Percentiles rank a stretch among this genome's conserved stretches.
Evolutionary conservation across 2,329 filamentous ascomycete species (phyloP).

Genomic region (Alternaria gansuensis): DNA sequence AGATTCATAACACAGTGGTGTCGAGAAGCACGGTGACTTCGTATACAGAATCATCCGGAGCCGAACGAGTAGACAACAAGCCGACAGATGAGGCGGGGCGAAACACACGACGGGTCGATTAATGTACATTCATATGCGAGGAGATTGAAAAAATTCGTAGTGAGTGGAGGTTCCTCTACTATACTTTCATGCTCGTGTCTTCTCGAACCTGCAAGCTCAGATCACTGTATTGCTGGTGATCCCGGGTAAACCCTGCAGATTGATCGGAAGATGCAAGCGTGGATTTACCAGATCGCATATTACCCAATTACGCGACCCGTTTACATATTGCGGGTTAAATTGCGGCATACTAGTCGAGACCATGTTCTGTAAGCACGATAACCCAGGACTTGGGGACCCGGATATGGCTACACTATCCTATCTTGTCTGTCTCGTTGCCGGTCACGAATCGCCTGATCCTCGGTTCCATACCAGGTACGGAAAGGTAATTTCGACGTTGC

Average conservation of each 20-base stretch:
- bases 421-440: conserved; percentile 12
- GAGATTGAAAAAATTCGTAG: conserved; percentile 23
- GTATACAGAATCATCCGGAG: conserved; percentile 30
- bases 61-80: conserved; percentile 7
- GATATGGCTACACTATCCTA: conserved; percentile 17
- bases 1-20: conserved; percentile 2
- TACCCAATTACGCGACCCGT: conserved; percentile 45
- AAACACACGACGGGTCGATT: conserved; percentile 25
- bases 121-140: conserved; percentile 35
- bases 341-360: conserved; percentile 45
- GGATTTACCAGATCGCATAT: conserved; percentile 38
- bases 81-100: conserved; percentile 22
- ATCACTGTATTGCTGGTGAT: conserved; percentile 24
- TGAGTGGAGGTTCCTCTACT: conserved; percentile 21
- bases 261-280: conserved; percentile 35
- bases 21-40: conserved; percentile 11
- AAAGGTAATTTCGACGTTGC: conserved; percentile 32
- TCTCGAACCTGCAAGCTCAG: conserved; percentile 21
- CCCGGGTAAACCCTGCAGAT: conserved; percentile 31
- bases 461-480: conserved; percentile 30
- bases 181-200: conserved; percentile 18
- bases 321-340: conserved; percentile 41
- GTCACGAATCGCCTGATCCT: conserved; percentile 40
- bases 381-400: conserved; percentile 34
- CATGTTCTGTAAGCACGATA: conserved; percentile 46